Conservation (phyloP, 2,329 filamentous ascomycete species). For the Fusarium sp. region DNA sequence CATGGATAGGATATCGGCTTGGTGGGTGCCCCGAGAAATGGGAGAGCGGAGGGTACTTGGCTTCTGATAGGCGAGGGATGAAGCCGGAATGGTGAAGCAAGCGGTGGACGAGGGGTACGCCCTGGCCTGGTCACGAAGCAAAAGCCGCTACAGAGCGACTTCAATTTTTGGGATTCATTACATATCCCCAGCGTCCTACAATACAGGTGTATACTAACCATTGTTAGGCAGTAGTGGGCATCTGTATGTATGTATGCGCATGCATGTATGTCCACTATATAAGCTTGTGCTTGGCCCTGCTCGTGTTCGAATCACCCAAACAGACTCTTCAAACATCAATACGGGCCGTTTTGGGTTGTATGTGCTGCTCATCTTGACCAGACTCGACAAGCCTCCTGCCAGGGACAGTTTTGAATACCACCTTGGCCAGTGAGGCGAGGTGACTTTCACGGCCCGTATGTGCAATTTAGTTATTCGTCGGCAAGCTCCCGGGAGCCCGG, state of each 20-base stretch:
- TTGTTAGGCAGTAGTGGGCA: too few species aligned
- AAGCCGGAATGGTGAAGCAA: conserved; percentile 38
- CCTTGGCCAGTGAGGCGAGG: conserved; percentile 5
- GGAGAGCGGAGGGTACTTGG: conserved; percentile 35
- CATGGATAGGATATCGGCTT: conserved; percentile 31
- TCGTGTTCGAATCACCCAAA: too few species aligned
- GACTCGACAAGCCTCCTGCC: conserved; percentile 1
- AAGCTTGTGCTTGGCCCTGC: too few species aligned
- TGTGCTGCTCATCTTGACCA: neutral
- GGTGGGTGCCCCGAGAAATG: conserved; percentile 35
- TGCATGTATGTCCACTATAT: too few species aligned
- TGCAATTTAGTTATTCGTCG: conserved; percentile 14
- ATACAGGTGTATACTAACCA: too few species aligned
- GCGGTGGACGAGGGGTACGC: conserved; percentile 35
- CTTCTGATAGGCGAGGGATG: conserved; percentile 38
- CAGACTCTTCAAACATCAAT: too few species aligned
- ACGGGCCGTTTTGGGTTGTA: conserved; percentile 25
- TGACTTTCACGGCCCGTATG: conserved; percentile 3
- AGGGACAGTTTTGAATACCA: conserved; percentile 13
- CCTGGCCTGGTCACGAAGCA: conserved; percentile 31
- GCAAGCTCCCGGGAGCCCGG: conserved; percentile 38
- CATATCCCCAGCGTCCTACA: conserved; percentile 13
- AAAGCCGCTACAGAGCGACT: conserved; percentile 28
- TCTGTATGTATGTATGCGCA: too few species aligned
- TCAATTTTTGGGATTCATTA: conserved; percentile 20